These are phyloP conservation scores for Suillus cothurnatus DNA, from an alignment of 768 basidiomycete genomes.

Conservation along the genomic window DNA sequence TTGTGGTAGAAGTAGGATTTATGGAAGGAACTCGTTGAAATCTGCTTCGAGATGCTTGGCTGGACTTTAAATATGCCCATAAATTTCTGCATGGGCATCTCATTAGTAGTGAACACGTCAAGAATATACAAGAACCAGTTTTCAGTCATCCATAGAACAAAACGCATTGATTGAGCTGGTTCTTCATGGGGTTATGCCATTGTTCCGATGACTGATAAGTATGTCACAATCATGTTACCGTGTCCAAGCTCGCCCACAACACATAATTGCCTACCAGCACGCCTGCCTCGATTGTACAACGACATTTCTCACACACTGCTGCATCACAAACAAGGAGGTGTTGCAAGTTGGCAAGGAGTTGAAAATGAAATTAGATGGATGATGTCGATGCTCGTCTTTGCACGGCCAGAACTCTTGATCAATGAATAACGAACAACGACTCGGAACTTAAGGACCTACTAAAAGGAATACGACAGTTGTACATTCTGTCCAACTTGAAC, in stretches of 20 bases:
- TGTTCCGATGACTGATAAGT: neutral
- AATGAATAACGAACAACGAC: neutral
- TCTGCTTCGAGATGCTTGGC: neutral
- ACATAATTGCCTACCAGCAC: neutral
- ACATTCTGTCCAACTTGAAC: neutral
- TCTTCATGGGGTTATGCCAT: neutral
- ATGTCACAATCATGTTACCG: neutral
- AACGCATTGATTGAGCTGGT: neutral
- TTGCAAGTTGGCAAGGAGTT: neutral
- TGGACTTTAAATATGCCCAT: neutral
- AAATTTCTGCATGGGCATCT: neutral
- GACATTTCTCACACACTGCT: neutral
- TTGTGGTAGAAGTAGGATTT: neutral
- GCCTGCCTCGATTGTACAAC: neutral
- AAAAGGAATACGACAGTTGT: neutral
- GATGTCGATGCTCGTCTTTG: neutral
- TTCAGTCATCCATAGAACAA: neutral
- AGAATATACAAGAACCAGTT: neutral
- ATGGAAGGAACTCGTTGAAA: neutral
- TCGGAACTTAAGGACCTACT: too few species aligned
- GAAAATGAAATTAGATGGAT: too few species aligned
- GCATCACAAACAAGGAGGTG: neutral
- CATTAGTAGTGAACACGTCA: neutral
- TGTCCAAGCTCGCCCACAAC: neutral
- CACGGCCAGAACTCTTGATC: neutral